A percentile compares a stretch with the other conserved stretches of the same genome.
phyloP scores from a whole-genome alignment of 1,139 yeast genomes.

The Spathaspora sp. region DNA sequence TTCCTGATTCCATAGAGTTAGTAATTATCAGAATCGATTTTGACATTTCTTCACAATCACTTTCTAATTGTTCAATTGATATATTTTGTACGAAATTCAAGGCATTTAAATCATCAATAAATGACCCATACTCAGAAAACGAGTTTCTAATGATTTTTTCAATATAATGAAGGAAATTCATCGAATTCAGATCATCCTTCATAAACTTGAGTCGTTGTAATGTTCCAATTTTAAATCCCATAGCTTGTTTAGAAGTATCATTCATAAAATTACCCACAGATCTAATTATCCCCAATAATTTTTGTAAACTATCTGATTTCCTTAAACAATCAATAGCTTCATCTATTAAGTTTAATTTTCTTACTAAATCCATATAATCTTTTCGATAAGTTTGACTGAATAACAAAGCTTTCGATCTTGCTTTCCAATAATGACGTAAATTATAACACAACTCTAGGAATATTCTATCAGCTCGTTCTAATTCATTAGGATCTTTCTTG shows the following conservation, averaged over 20 bases:
- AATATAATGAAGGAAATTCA: slow-evolving; percentile 83
- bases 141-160: slow-evolving; percentile 75
- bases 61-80: slow-evolving; percentile 72
- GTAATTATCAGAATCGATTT: slow-evolving; percentile 53
- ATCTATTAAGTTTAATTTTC: slow-evolving; percentile 65
- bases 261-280: slow-evolving; percentile 95
- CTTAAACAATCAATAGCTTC: slow-evolving; percentile 63
- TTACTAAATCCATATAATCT: slow-evolving; percentile 69
- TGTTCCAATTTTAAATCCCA: slow-evolving; percentile 82
- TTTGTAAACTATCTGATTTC: slow-evolving; percentile 62
- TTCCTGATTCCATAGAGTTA: slow-evolving; percentile 65
- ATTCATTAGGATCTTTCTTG: slow-evolving; percentile 55
- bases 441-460: slow-evolving; percentile 78
- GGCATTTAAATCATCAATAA: slow-evolving; percentile 73
- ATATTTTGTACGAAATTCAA: slow-evolving; percentile 64
- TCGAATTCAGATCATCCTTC: slow-evolving; percentile 76
- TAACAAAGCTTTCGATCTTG: slow-evolving; percentile 77
- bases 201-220: slow-evolving; percentile 80
- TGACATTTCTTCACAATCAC: slow-evolving; percentile 67
- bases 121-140: slow-evolving; percentile 75
- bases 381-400: slow-evolving; percentile 66
- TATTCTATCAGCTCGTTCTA: slow-evolving; percentile 80
- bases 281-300: slow-evolving; percentile 71
- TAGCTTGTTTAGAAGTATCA: slow-evolving; percentile 73
- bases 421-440: slow-evolving; percentile 79